A percentile compares a stretch with the other conserved stretches of the same genome.
Conservation (phyloP, 352 stramenopile species). For the Globisporangium uncinulatum region DNA sequence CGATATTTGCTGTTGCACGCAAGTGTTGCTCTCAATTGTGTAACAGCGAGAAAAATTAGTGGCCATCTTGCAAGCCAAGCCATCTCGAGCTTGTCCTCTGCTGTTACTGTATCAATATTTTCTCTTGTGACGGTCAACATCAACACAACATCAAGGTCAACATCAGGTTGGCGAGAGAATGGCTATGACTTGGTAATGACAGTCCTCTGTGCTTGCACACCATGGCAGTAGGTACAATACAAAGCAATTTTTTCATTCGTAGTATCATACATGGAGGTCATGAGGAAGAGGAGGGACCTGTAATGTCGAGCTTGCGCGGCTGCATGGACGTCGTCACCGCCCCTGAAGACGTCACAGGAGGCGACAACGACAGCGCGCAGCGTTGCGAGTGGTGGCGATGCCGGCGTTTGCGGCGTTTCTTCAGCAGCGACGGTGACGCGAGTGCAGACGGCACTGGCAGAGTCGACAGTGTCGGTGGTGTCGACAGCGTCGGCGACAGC, state of each 20-base stretch:
- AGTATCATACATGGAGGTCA: conserved; percentile 2
- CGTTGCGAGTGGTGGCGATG: conserved; percentile 25
- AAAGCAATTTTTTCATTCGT: conserved; percentile 1
- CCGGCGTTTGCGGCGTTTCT: conserved; percentile 28
- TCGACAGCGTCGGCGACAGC: conserved; percentile 21
- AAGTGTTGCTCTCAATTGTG: too few relatives aligned
- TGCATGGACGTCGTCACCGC: not conserved
- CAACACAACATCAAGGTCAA: too few relatives aligned
- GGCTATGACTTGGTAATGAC: too few relatives aligned
- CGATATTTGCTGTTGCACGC: too few relatives aligned
- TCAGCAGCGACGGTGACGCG: conserved; percentile 20
- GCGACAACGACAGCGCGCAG: conserved; percentile 18
- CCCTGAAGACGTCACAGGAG: conserved; percentile 14
- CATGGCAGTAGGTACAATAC: not conserved
- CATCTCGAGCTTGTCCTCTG: too few relatives aligned
- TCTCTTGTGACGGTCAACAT: too few relatives aligned
- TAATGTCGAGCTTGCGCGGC: conserved; percentile 10
- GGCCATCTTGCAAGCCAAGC: too few relatives aligned
- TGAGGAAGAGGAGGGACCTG: not conserved
- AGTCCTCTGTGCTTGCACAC: too few relatives aligned
- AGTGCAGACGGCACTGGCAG: conserved; percentile 16
- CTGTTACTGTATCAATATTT: too few relatives aligned
- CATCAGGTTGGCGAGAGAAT: too few relatives aligned
- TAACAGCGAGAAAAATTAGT: too few relatives aligned
- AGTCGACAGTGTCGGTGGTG: conserved; percentile 12